These are phyloP conservation scores for Penicillium crystallinum DNA, from an alignment of 495 filamentous ascomycete genomes.

Conservation along the genomic window DNA sequence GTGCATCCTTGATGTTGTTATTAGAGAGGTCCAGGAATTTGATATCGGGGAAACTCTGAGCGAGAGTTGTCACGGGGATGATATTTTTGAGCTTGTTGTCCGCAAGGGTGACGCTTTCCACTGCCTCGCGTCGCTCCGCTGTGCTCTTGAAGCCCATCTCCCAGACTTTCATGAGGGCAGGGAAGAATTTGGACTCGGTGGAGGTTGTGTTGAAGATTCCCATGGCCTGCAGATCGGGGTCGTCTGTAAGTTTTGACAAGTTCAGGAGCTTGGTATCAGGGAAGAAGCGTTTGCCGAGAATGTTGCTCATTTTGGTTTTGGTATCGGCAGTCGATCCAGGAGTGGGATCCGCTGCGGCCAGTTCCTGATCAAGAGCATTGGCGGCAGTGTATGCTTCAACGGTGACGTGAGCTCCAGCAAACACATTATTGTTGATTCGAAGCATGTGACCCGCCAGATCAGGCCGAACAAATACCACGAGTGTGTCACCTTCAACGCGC, in stretches of 20 bases:
- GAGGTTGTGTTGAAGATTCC: constrained; percentile 68
- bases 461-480: constrained; percentile 61
- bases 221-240: constrained; percentile 60
- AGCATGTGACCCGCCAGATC: constrained; percentile 57
- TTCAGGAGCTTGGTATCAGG: constrained; percentile 65
- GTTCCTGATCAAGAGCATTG: constrained; percentile 18
- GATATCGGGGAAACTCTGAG: constrained; percentile 71
- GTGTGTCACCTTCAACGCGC: constrained; percentile 60
- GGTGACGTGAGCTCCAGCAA: constrained; percentile 56
- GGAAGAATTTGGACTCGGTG: constrained; percentile 82
- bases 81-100: constrained; percentile 71
- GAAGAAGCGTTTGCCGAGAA: constrained; percentile 73
- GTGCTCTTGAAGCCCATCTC: constrained; percentile 61
- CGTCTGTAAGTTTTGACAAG: constrained; percentile 66
- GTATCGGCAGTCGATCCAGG: constrained; percentile 40
- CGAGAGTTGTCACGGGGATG: constrained; percentile 61
- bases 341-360: constrained; percentile 18
- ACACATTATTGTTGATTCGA: constrained; percentile 57
- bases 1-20: constrained; percentile 64
- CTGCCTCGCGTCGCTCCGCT: constrained; percentile 62
- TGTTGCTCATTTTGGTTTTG: constrained; percentile 43
- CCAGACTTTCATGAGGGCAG: constrained; percentile 77
- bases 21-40: constrained; percentile 79
- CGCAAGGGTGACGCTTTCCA: constrained; percentile 71
- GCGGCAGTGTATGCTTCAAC: constrained; percentile 41